A percentile compares a stretch with the other conserved stretches of the same genome.
Evolutionary conservation across 257 asterid genomes (phyloP).

Genomic region (Scutellaria barbata): DNA sequence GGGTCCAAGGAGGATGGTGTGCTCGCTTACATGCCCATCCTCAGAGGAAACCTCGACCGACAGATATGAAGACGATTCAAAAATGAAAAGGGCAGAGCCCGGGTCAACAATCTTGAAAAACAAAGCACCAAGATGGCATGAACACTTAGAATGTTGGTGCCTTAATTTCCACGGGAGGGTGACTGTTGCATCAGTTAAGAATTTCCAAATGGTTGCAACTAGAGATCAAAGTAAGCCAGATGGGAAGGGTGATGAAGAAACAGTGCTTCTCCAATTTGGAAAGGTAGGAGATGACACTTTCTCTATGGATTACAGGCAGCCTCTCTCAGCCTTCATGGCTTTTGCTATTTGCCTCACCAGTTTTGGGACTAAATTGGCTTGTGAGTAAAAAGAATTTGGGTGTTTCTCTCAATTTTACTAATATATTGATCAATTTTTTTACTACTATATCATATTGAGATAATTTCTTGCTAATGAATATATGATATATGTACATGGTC

Average conservation of each 20-base stretch:
- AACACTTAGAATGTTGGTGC: slow-evolving; percentile 97
- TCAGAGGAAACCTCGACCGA: slow-evolving; percentile 23
- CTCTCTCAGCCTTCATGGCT: slow-evolving; percentile 91
- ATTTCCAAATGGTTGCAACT: slow-evolving; percentile 82
- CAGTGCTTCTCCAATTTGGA: slow-evolving; percentile 89
- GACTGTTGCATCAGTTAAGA: slow-evolving; percentile 97
- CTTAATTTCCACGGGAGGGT: slow-evolving; percentile 97
- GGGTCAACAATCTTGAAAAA: slow-evolving; percentile 61
- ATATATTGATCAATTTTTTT: slow-evolving; percentile 2
- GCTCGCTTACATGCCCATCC: slow-evolving; percentile 58
- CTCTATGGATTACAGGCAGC: slow-evolving; percentile 85
- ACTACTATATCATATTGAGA: not conserved
- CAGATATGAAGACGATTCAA: slow-evolving; percentile 34
- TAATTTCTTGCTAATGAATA: slow-evolving; percentile 18
- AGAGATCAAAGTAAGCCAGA: slow-evolving; percentile 71
- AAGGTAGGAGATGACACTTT: slow-evolving; percentile 82
- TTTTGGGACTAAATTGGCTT: slow-evolving; percentile 91
- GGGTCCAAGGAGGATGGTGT: slow-evolving; percentile 92
- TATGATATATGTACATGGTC: slow-evolving; percentile 23
- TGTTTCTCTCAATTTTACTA: not conserved
- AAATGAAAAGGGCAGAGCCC: slow-evolving; percentile 36
- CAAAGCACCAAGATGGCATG: slow-evolving; percentile 95
- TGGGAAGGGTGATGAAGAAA: slow-evolving; percentile 83
- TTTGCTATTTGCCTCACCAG: slow-evolving; percentile 94
- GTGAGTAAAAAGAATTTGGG: slow-evolving; percentile 46